Conservation (phyloP, 2,329 filamentous ascomycete species). For the Cercospora sesami region DNA sequence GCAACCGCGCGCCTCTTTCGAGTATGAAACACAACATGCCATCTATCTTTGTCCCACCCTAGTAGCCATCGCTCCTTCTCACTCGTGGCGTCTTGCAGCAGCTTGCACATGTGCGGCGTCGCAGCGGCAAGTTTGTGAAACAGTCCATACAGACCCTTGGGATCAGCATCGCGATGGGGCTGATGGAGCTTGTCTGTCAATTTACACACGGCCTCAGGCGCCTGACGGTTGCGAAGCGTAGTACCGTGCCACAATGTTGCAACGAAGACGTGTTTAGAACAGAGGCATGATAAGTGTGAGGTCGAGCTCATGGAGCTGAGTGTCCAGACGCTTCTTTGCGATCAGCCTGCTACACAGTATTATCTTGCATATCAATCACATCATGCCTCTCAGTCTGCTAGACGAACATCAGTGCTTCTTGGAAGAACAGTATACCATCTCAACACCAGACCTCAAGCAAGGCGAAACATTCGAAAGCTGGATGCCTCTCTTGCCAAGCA, state of each 20-base stretch:
- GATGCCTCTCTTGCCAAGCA: constrained; percentile 8
- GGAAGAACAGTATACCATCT: constrained; percentile 18
- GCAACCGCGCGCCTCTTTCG: constrained; percentile 13
- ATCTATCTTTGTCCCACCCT: constrained; percentile 10
- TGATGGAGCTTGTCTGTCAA: constrained; percentile 5
- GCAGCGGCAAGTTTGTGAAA: constrained; percentile 8
- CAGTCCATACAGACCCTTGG: constrained; percentile 8
- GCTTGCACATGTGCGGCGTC: constrained; percentile 8
- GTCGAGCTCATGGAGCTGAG: neutral
- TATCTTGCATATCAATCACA: neutral
- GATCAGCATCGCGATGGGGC: constrained; percentile 6
- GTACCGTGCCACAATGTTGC: constrained; percentile 5
- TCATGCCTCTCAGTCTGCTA: constrained; percentile 15
- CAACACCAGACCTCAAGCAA: constrained; percentile 5
- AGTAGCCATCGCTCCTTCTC: neutral
- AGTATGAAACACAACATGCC: constrained; percentile 10
- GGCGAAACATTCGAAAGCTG: constrained; percentile 12
- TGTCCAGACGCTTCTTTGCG: neutral
- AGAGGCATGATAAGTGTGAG: constrained; percentile 9
- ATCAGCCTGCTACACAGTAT: neutral
- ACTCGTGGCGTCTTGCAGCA: constrained; percentile 12
- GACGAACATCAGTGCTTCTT: constrained; percentile 22
- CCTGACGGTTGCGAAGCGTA: constrained; percentile 3
- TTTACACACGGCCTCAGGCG: constrained; percentile 8
- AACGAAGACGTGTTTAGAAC: neutral